Base-by-base conservation (phyloP, 305 asterid species). In the Fraxinus velutina region DNA sequence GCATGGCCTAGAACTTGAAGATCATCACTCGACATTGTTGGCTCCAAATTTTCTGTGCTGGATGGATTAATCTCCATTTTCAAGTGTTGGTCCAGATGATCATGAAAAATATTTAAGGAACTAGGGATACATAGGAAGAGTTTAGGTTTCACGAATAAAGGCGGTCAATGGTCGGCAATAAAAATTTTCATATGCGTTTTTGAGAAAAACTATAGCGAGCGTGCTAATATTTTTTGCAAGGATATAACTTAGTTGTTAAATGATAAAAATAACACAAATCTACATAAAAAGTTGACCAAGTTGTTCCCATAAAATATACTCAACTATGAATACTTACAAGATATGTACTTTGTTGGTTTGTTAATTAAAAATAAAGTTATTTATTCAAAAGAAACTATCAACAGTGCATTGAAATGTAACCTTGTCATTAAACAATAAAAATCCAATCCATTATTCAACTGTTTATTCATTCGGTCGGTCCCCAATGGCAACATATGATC, bases 141-240 rank as follows among this genome's bases (percentile, higher is more conserved):
- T 37, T 44, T 12, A 55, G 5, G 8, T 66, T 86, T 30, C 44
- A 39, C 77, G 74, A 37, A 39, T 55, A 62, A 73, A 80, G 80
- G 74, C 36, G 27, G 88, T 85, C 90, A 44, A 82, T 57, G 85
- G 90, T 77, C 87, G 89, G 90, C 68, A 57, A 5, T 57, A 19
- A 17, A 57, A 57, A 17, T 0, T 19, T 85, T 75, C 29, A 15
- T 27, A 9, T 36, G 68, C 6, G 76, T 12, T 27, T 6, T 44
- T 68, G 66, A 76, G 9, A 74, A 71, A 73, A 44, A 6, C 29
- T 64, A 73, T 79, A 29, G 78, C 47, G 68, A 75, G 88, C 88
- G 88, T 85, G 87, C 88, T 77, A 2, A 42, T 50, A 42, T 44
- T 44, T 44, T 44, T 44, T 44, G 55, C 55, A 3, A 44, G 17